Percentiles rank a stretch among this genome's conserved stretches.
Evolutionary conservation across 371 early-diverging fungal genomes (phyloP).

Genomic region (Smittium culicis): DNA sequence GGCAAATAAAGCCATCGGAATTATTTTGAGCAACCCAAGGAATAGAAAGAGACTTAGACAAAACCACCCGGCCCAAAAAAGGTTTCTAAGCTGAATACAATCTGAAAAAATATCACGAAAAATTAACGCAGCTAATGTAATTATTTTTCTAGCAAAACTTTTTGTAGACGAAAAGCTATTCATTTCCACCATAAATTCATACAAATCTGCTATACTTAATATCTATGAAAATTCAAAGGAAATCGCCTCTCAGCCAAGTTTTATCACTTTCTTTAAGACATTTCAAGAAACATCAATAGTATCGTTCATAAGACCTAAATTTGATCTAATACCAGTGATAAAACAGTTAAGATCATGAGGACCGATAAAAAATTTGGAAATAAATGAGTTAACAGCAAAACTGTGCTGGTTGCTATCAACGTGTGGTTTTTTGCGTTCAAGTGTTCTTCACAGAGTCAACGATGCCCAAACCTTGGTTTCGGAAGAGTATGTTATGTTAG

Average conservation of each 20-base stretch:
- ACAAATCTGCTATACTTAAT: not conserved
- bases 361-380: too few species aligned
- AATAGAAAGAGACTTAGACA: not conserved
- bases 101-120: not conserved
- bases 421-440: too few species aligned
- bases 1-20: not conserved
- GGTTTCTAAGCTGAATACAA: not conserved
- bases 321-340: too few species aligned
- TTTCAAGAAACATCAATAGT: not conserved
- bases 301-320: too few species aligned
- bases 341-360: too few species aligned
- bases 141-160: not conserved
- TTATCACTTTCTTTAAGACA: not conserved
- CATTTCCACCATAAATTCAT: not conserved
- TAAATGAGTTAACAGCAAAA: too few species aligned
- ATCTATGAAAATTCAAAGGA: not conserved
- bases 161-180: not conserved
- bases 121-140: not conserved
- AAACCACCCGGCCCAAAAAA: not conserved
- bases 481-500: too few species aligned
- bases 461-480: too few species aligned
- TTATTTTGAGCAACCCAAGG: not conserved
- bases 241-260: not conserved
- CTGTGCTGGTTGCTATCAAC: too few species aligned
- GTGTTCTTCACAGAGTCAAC: too few species aligned